Percentiles rank a stretch among this genome's conserved stretches.
phyloP scores from a whole-genome alignment of 345 rosid genomes.

The Lepidium africanum region DNA sequence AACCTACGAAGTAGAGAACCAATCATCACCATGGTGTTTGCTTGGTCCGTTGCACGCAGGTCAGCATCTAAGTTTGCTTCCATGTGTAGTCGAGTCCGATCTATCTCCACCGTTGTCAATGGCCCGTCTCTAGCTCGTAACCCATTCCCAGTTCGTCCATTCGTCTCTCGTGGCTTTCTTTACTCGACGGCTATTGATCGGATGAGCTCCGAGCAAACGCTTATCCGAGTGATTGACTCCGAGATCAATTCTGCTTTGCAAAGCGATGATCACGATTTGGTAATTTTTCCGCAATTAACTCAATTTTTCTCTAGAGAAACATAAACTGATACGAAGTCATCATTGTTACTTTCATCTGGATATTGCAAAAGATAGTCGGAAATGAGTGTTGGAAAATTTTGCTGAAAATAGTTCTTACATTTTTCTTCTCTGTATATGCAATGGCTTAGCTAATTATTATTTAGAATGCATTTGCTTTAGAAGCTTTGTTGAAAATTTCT shows the following conservation, averaged over 20 bases:
- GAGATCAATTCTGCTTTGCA: slow-evolving; percentile 58
- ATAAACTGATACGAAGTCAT: neutral
- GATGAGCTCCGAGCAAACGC: slow-evolving; percentile 43
- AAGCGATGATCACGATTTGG: slow-evolving; percentile 42
- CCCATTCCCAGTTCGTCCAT: slow-evolving; percentile 9
- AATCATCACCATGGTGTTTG: neutral
- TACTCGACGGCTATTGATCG: slow-evolving; percentile 42
- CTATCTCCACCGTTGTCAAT: slow-evolving; percentile 32
- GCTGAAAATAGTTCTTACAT: neutral
- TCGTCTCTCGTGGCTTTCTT: slow-evolving; percentile 10
- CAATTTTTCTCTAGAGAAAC: neutral
- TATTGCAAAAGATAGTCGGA: neutral
- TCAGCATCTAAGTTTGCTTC: slow-evolving; percentile 22
- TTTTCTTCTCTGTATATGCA: neutral
- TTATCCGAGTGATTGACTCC: slow-evolving; percentile 49
- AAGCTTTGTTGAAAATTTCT: neutral
- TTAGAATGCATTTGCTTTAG: neutral
- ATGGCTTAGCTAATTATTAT: neutral
- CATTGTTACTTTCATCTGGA: neutral
- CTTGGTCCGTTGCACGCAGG: slow-evolving; percentile 1
- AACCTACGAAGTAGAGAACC: neutral
- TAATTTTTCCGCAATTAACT: neutral
- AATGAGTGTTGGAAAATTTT: neutral
- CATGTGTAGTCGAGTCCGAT: slow-evolving; percentile 16
- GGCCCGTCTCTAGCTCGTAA: slow-evolving; percentile 14